Evolutionary conservation across 139 green algal species (phyloP), one percentile per base, ranked within the genome.

Genomic region (Mychonastes homosphaera): DNA sequence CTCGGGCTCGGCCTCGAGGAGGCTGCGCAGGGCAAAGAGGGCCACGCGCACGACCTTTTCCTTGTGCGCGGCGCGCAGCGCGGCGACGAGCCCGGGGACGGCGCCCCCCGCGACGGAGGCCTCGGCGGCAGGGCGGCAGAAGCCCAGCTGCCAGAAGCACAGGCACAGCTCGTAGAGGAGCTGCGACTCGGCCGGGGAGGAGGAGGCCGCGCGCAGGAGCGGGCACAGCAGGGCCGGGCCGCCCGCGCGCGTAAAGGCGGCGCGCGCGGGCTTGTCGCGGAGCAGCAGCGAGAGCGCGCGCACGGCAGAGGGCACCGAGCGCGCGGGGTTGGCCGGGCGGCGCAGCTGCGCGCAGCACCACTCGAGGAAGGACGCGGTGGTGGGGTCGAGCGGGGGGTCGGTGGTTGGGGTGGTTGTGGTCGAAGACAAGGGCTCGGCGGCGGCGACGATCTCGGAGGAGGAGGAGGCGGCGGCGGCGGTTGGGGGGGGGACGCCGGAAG

Each of bases 31-130:
- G 16, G 81, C 69, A 32, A 91, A 64, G 46, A 94, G 63, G 9
- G 82, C 76, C 41, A 95, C 81, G 5, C 92, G 79, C 70, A 95
- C 72, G 47, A 97, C 84, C 80, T 98, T 98, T 63, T 97, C 91
- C 71, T 98, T 98, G 76, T 73, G 74, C 39, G 64, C 87, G 4
- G 29, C 24, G 30, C 77, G 74, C 7, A 85, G 76, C 7, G 94
- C 71, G 16, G 94, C 87, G 27, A 97, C 86, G 48, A 98, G 77
- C 43, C 66, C 67, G 26, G 73, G 72, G 21, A 93, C 64, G 6
- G 86, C 66, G 19, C 73, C 80, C n/a, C n/a, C n/a, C n/a, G n/a
- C n/a, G n/a, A n/a, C n/a, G n/a, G n/a, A n/a, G 8, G 64, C 74
- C 38, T 90, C 72, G 7, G 73, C 64, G 0, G 77, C 86, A 2